Percentiles rank a stretch among this genome's conserved stretches.
Conservation (phyloP, 768 basidiomycete species). For the Lactarius quietus region DNA sequence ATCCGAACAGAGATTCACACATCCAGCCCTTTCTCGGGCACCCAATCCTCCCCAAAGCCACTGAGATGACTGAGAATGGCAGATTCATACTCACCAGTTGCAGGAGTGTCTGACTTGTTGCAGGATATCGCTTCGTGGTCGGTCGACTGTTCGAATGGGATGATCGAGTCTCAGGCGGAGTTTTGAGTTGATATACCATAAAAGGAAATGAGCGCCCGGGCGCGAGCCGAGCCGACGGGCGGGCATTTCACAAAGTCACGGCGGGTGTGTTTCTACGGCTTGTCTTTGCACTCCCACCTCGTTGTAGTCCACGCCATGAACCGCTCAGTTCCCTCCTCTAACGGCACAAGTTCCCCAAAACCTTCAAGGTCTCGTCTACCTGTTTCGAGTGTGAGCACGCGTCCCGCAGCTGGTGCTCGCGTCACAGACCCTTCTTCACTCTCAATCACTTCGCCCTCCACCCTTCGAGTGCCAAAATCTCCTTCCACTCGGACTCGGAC, state of each 20-base stretch:
- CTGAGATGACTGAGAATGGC: background rate
- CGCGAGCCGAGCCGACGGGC: background rate
- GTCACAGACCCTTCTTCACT: background rate
- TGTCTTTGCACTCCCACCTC: background rate
- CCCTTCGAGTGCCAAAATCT: constrained; percentile 9
- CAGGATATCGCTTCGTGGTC: background rate
- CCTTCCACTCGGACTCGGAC: constrained; percentile 10
- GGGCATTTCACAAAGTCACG: background rate
- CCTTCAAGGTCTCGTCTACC: constrained; percentile 16
- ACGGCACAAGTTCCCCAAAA: constrained; percentile 9
- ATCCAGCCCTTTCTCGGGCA: constrained; percentile 35
- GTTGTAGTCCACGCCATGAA: background rate
- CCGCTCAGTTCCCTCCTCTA: background rate
- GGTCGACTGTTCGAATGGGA: background rate
- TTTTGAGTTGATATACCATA: constrained; percentile 1
- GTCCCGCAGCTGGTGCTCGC: background rate
- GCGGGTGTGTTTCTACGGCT: background rate
- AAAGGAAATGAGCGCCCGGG: background rate
- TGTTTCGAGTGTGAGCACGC: background rate
- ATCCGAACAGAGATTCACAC: constrained; percentile 31
- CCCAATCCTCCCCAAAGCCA: constrained; percentile 12
- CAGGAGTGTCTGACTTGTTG: background rate
- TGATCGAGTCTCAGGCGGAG: constrained; percentile 2
- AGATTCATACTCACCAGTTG: constrained; percentile 9
- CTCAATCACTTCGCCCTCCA: background rate